Evolutionary conservation across 805 yeast genomes (phyloP).

Genomic region (Teunomyces pallodes): DNA sequence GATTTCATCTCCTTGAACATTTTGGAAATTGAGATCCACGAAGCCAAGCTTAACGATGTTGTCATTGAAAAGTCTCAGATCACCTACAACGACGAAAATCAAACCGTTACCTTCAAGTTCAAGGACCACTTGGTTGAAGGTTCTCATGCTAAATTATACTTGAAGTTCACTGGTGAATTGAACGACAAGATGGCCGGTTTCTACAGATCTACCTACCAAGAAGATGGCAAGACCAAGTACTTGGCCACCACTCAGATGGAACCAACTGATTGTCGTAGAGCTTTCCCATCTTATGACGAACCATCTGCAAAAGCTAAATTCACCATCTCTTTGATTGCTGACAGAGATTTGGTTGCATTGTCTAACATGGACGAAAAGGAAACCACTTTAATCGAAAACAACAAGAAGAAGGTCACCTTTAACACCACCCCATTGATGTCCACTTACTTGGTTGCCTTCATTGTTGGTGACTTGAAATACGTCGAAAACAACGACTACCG

Average conservation of each 20-base stretch:
- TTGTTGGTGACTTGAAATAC: constrained; percentile 75
- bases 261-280: constrained; percentile 82
- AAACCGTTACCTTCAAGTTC: constrained; percentile 39
- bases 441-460: constrained; percentile 81
- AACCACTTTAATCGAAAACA: constrained; percentile 40
- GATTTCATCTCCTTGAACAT: constrained; percentile 55
- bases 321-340: constrained; percentile 60
- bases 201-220: constrained; percentile 65
- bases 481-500: constrained; percentile 64
- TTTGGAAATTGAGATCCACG: constrained; percentile 60
- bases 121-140: constrained; percentile 34
- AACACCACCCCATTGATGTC: constrained; percentile 81
- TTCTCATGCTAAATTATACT: constrained; percentile 42
- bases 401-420: constrained; percentile 57
- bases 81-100: constrained; percentile 34
- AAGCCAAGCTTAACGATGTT: constrained; percentile 39
- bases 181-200: constrained; percentile 83
- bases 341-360: constrained; percentile 53
- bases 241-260: constrained; percentile 86
- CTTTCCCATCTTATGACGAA: constrained; percentile 85
- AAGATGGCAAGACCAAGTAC: constrained; percentile 62
- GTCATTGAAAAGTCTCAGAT: constrained; percentile 16
- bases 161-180: constrained; percentile 60
- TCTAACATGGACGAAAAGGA: constrained; percentile 67
- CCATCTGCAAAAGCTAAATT: constrained; percentile 77